Conservation (phyloP, 2,329 filamentous ascomycete species). For the Trichoderma hamatum region DNA sequence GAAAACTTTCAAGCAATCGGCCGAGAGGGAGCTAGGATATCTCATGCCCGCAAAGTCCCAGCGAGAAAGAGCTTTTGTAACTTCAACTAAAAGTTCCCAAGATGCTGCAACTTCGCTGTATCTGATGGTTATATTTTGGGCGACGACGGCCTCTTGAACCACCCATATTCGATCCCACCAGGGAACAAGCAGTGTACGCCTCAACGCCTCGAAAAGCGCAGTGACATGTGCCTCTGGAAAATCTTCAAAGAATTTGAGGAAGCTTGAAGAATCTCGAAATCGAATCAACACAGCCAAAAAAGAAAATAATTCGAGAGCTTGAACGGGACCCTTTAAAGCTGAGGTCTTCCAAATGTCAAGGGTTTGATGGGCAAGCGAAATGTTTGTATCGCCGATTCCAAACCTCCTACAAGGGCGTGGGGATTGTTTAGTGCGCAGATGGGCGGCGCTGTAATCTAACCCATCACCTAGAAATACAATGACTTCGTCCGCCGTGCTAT, state of each 20-base stretch:
- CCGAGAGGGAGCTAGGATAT: not conserved
- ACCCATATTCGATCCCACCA: conserved; percentile 10
- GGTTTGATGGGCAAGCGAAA: not conserved
- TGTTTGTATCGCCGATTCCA: not conserved
- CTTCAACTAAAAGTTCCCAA: not conserved
- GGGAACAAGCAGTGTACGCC: not conserved
- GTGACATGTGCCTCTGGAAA: not conserved
- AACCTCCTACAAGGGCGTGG: not conserved
- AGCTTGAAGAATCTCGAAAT: fast-evolving
- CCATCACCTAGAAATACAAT: not conserved
- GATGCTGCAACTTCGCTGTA: not conserved
- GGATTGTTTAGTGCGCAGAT: not conserved
- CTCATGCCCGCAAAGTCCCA: not conserved
- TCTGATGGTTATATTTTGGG: not conserved
- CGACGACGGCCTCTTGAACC: not conserved
- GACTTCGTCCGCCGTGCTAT: not conserved
- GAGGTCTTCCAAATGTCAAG: not conserved
- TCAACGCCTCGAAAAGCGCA: not conserved
- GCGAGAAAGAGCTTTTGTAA: not conserved
- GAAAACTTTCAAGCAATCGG: not conserved
- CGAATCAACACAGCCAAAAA: not conserved
- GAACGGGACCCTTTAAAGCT: not conserved
- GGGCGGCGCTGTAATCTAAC: not conserved
- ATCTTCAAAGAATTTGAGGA: not conserved
- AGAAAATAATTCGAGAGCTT: not conserved